Conservation (phyloP, 2,329 filamentous ascomycete species). For the Aspergillus oerlinghausenensis region DNA sequence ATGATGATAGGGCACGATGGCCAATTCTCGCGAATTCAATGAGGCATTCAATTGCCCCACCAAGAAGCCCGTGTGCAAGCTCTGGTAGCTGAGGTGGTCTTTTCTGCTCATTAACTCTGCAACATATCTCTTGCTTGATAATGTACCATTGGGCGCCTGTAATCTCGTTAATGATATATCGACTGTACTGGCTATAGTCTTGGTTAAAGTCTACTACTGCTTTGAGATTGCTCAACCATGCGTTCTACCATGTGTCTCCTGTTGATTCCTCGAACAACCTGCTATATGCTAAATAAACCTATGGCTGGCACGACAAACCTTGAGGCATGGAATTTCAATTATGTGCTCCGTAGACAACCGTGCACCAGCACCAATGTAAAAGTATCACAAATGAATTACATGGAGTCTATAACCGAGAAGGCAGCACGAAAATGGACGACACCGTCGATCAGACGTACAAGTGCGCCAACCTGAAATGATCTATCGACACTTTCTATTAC, state of each 20-base stretch:
- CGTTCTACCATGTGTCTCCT: neutral
- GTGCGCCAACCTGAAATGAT: no score
- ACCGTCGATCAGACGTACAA: no score
- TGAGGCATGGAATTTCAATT: no score
- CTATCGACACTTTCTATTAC: no score
- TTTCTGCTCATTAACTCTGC: conserved; percentile 3
- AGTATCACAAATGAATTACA: no score
- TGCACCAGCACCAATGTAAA: no score
- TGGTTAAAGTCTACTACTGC: neutral
- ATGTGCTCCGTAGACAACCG: no score
- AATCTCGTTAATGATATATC: neutral
- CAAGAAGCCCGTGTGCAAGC: conserved; percentile 63
- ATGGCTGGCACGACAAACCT: no score
- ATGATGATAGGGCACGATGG: conserved; percentile 51
- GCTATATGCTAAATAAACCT: no score
- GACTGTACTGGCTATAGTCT: neutral
- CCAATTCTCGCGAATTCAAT: conserved; percentile 63
- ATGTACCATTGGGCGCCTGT: neutral
- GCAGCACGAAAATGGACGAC: no score
- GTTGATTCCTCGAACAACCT: neutral
- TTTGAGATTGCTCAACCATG: neutral
- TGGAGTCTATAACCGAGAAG: no score
- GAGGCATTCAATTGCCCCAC: conserved; percentile 62
- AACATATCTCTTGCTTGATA: neutral
- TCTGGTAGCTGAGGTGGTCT: conserved; percentile 52